Evolutionary conservation across 257 asterid species (phyloP).

Genomic region (Thymus mandschuricus): DNA sequence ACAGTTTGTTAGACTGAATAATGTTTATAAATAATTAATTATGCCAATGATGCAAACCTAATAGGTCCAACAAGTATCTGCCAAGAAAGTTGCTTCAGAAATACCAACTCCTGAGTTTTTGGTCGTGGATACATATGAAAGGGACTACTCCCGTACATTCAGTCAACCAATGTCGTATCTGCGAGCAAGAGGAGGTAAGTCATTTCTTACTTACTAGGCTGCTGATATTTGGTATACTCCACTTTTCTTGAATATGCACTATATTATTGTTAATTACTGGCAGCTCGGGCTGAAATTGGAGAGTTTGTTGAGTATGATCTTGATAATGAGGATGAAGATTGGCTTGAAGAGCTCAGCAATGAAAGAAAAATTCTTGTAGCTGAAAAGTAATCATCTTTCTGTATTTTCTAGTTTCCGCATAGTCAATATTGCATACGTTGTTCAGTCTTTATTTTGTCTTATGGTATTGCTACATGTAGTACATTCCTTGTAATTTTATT

Average conservation of each 20-base stretch:
- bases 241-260: conserved; percentile 8
- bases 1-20: conserved; percentile 21
- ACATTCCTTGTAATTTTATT: conserved; percentile 1
- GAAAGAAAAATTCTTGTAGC: conserved; percentile 71
- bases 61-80: conserved; percentile 70
- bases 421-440: conserved; percentile 3
- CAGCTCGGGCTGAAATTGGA: conserved; percentile 97
- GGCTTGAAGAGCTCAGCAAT: conserved; percentile 83
- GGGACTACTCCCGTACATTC: conserved; percentile 93
- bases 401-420: conserved; percentile 30
- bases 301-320: conserved; percentile 98
- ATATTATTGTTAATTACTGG: conserved; percentile 30
- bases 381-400: conserved; percentile 62
- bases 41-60: conserved; percentile 22
- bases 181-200: conserved; percentile 95
- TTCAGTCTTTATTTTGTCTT: neutral
- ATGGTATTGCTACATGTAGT: neutral
- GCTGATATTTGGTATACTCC: conserved; percentile 16
- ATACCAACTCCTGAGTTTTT: conserved; percentile 95
- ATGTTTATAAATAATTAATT: conserved; percentile 19
- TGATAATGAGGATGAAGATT: conserved; percentile 98
- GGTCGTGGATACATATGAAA: conserved; percentile 91
- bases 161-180: conserved; percentile 84
- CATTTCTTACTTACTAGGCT: conserved; percentile 3
- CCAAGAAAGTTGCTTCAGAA: conserved; percentile 77